phyloP scores from a whole-genome alignment of 345 rosid genomes.

The Aurinia saxatilis region DNA sequence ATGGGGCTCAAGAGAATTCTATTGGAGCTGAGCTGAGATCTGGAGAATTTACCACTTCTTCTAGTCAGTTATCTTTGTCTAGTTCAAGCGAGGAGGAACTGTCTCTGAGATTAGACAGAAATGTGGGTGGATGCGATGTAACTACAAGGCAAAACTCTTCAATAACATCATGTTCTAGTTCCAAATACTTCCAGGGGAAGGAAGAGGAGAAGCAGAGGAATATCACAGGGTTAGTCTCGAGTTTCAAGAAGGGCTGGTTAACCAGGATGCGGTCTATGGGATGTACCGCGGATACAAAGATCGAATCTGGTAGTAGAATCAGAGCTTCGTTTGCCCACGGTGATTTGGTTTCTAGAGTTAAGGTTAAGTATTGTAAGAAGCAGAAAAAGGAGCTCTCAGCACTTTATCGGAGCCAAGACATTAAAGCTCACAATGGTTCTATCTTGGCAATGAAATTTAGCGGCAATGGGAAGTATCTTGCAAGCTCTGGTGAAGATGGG shows the following conservation, averaged over 20 bases:
- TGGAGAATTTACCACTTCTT: conserved; percentile 24
- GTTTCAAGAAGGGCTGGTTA: conserved; percentile 58
- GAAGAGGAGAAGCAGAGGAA: conserved; percentile 29
- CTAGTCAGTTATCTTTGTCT: conserved; percentile 35
- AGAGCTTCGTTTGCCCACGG: conserved; percentile 24
- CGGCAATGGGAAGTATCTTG: conserved; percentile 68
- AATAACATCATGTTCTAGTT: conserved; percentile 30
- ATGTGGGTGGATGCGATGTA: conserved; percentile 18
- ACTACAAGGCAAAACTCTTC: conserved; percentile 32
- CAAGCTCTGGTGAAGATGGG: conserved; percentile 74
- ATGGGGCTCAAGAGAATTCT: conserved; percentile 30
- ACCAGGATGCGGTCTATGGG: conserved; percentile 49
- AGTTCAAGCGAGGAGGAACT: conserved; percentile 34
- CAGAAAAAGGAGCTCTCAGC: conserved; percentile 67
- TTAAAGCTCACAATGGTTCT: conserved; percentile 64
- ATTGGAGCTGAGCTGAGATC: conserved; percentile 52
- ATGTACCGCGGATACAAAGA: conserved; percentile 43
- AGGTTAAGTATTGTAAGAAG: conserved; percentile 57
- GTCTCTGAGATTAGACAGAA: conserved; percentile 16
- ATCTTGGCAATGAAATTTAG: conserved; percentile 74
- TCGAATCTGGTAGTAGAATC: conserved; percentile 25
- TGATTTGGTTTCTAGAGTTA: conserved; percentile 42
- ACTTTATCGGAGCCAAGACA: conserved; percentile 64
- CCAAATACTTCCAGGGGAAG: conserved; percentile 21
- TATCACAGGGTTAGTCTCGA: conserved; percentile 16